These are phyloP conservation scores for Aspergillus fumigatus DNA, from an alignment of 2,329 filamentous ascomycete genomes.

Conservation along the genomic window DNA sequence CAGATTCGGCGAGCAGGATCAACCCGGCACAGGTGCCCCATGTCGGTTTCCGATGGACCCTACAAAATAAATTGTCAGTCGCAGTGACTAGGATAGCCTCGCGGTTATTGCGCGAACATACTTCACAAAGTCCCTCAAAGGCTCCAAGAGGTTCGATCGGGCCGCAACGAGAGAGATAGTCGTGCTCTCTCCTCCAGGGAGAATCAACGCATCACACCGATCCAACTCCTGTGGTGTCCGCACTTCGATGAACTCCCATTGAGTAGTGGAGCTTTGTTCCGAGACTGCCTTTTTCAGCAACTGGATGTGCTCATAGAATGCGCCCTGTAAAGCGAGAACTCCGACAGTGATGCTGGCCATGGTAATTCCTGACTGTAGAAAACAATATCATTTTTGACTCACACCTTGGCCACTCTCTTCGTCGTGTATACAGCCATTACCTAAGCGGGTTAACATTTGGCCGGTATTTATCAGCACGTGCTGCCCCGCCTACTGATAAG, in stretches of 20 bases:
- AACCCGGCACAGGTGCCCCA: constrained; percentile 97
- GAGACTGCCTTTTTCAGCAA: constrained; percentile 65
- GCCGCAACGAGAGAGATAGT: constrained; percentile 85
- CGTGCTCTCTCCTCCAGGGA: constrained; percentile 93
- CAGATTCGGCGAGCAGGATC: constrained; percentile 82
- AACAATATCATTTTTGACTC: constrained; percentile 11
- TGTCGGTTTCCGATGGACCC: constrained; percentile 70
- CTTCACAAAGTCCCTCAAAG: constrained; percentile 87
- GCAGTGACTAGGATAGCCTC: constrained; percentile 9
- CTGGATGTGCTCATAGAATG: constrained; percentile 81
- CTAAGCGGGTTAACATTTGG: constrained; percentile 6
- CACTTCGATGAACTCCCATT: constrained; percentile 70
- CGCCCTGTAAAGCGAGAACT: constrained; percentile 78
- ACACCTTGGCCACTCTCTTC: constrained; percentile 2
- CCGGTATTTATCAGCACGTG: constrained; percentile 20
- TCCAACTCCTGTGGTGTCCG: constrained; percentile 68
- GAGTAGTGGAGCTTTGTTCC: constrained; percentile 14
- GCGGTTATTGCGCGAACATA: constrained; percentile 40
- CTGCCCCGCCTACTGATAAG: constrained; percentile 9
- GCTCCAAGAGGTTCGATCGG: constrained; percentile 75
- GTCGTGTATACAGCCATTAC: constrained; percentile 4
- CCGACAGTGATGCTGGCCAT: constrained; percentile 50
- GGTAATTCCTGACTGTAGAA: constrained; percentile 5
- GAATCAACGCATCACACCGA: constrained; percentile 74
- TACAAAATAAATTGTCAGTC: constrained; percentile 33